These are phyloP conservation scores for Phanerochaete carnosa DNA, from an alignment of 768 basidiomycete species.

Conservation along the genomic window DNA sequence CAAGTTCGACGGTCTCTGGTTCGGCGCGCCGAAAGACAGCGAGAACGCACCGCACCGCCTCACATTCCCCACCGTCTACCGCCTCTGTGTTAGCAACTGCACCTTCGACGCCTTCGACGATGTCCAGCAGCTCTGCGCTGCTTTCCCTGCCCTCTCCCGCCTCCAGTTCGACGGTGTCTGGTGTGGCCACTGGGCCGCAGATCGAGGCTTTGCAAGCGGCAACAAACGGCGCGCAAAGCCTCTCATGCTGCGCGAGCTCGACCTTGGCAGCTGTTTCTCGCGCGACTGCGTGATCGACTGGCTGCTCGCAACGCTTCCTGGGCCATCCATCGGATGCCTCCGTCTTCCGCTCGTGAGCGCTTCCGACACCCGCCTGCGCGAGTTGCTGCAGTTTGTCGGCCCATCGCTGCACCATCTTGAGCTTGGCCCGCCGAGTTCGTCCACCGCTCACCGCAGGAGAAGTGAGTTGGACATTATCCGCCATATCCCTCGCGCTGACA, in stretches of 20 bases:
- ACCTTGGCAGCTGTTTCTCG: conserved; percentile 13
- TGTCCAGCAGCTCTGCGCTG: not conserved
- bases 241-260: conserved; percentile 1
- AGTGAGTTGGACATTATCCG: not conserved
- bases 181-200: conserved; percentile 10
- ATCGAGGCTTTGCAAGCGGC: not conserved
- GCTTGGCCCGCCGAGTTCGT: conserved; percentile 14
- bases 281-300: conserved; percentile 10
- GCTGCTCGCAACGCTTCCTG: conserved; percentile 1
- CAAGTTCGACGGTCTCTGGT: conserved; percentile 15
- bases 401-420: conserved; percentile 5
- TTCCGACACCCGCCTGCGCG: conserved; percentile 8
- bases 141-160: not conserved
- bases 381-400: conserved; percentile 7
- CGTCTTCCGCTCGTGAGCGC: conserved; percentile 7
- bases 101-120: conserved; percentile 10
- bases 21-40: not conserved
- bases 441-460: not conserved
- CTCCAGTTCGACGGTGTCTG: conserved; percentile 12
- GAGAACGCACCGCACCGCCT: not conserved
- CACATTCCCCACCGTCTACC: conserved; percentile 1
- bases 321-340: not conserved
- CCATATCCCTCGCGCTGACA: not conserved
- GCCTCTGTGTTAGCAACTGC: conserved; percentile 7
- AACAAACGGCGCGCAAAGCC: not conserved